Evolutionary conservation across 164 flowering plant species (phyloP), one percentile per base, ranked within the genome.

Genomic region (Liriodendron chinense): DNA sequence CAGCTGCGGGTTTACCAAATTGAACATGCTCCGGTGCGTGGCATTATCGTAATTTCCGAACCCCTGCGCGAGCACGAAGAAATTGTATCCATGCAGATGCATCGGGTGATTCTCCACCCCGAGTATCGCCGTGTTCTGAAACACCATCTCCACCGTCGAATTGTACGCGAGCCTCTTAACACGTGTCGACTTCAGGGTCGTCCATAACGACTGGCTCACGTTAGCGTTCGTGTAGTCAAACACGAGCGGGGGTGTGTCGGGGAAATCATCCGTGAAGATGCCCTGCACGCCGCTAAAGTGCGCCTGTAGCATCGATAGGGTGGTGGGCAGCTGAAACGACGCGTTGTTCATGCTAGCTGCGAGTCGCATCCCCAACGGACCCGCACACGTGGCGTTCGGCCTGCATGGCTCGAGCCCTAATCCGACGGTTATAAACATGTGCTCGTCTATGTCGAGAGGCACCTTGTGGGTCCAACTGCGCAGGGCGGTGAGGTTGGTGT

Each of bases 291-390:
- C 74, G 49, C 9, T 47, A 43, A 75, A 83, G 68, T 80, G 85
- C 0, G 96, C 94, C 73, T 89, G 78, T 71, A 92, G 65, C 82
- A 90, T 79, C 0, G 94, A 89, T 75, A 78, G 1, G 1, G 7
- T 72, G 0, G 76, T 56, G 0, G 94, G 94, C 4, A 81, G 18
- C 28, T 14, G 57, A 73, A 90, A 91, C 0, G 96, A 91, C 2
- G 21, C 76, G 72, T 90, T 89, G 85, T 91, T 92, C 94, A 91
- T 85, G 79, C 88, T 89, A 0, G 91, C 93, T 0, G 90, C 81
- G 1, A 87, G 10, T 34, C 77, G 67, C 43, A 47, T 53, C 59
- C 86, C 85, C 5, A 10, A 20, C 3, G 71, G 71, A 3, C 71
- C 50, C 3, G 63, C 25, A 62, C 94, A 89, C 8, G 82, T 81